Base-by-base conservation (phyloP, 2,329 filamentous ascomycete genomes). In the Coniochaeta hoffmannii region DNA sequence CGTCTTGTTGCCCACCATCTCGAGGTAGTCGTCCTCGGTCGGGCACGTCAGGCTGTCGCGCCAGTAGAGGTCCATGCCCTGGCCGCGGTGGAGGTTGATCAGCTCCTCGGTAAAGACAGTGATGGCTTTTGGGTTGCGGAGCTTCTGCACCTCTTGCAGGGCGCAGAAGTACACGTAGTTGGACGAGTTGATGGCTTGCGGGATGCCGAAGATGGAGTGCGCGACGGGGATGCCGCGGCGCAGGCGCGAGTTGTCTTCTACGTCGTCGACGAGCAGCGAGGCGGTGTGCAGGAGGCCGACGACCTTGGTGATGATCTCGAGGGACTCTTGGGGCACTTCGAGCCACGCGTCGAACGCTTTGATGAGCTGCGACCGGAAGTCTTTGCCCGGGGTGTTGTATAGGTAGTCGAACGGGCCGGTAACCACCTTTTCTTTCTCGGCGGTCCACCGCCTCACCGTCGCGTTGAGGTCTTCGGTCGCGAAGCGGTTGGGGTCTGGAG, bases 11-110 rank as follows among this genome's bases (percentile, higher is more conserved):
- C 83, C 83, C 11, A 96, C 90, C 90, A 96, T 95, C 69, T 95
- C 88, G n/a, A 95, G 80, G 72, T 96, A 96, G 72, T 95, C 90
- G 61, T 91, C 88, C 71, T 94, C 90, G 52, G 82, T 88, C 14
- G 90, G 90, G 69, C 89, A 93, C 19, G 87, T 92, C 57, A 94
- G 76, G 26, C 86, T 90, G 71, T 94, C 89, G 56, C 89, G 81
- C 90, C 91, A 96, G 75, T 89, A 94, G 35, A 96, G 79, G 64
- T 96, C 91, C 88, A 95, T 92, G 61, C 90, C 90, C 71, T 96
- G 90, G 19, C 90, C 90, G 30, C 89, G 79, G 70, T 96, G 90
- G 52, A 96, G 81, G 68, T 94, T 91, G 59, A 92, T 73, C 31
- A 96, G 78, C 73, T 95, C 90, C 59, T 94, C 89, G 15, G 87